Evolutionary conservation across 805 yeast genomes (phyloP), one percentile per base, ranked within the genome.

Genomic region (Schizosaccharomyces octosporus): DNA sequence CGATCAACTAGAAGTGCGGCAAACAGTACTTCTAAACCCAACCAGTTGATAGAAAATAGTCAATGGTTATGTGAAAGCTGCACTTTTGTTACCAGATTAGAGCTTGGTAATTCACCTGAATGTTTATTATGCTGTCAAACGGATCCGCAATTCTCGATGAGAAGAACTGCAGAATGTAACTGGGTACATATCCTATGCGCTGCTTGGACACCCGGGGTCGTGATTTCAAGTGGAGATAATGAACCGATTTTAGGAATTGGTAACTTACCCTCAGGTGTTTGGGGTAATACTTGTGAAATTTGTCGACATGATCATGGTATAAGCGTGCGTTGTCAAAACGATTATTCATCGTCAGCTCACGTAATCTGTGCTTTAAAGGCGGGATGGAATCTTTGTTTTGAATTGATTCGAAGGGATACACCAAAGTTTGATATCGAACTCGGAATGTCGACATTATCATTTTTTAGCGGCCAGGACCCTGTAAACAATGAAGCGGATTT

Each of bases 131-230:
- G 57, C 27, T 29, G n/a, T 21, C 57, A 29, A 24, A 17, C 57
- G 2, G 31, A 17, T 51, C 7, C 36, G n/a, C 36, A 51, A 19
- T 11, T 29, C 6, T 17, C 27, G 39, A 69, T 87, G 66, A 84
- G 85, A 66, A 75, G 87, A n/a, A 81, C 93, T 0, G 65, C 68
- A 3, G 78, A 76, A 62, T 85, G 85, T 0, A 74, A 76, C 62
- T 88, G 96, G 96, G 81, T 82, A 42, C 96, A 88, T 72, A 72
- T 83, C 2, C 64, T 79, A 2, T 88, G 97, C 71, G 82, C 89
- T 0, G 60, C 84, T 0, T 81, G 82, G 67, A 72, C 73, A 36
- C 71, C 78, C 4, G 71, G 36, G 13, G 57, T 51, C 9, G 13
- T 17, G 9, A 17, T 51, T 21, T 29, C 57, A 17, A 29, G 7